Conservation (phyloP, 805 yeast genomes). For the Schizosaccharomyces japonicus region DNA sequence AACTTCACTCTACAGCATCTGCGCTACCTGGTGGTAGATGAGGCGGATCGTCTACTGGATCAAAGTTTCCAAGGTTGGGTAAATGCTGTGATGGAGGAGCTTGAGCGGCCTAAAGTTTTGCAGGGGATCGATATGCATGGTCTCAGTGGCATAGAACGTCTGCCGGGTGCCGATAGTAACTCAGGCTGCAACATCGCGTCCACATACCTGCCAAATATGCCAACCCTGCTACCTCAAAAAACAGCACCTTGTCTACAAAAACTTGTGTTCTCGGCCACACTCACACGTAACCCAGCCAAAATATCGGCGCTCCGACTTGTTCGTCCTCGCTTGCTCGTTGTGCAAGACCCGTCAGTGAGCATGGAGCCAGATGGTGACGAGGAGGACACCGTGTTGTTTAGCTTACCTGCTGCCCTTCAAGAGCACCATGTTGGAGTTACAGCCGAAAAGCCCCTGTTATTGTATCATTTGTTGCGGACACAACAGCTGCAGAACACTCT, state of each 20-base stretch:
- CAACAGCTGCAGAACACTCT: conserved; percentile 20
- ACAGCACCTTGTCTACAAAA: conserved; percentile 24
- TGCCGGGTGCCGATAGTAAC: too few relatives aligned
- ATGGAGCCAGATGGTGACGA: conserved; percentile 8
- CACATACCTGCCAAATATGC: neutral
- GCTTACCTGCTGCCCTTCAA: conserved; percentile 17
- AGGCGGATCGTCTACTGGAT: conserved; percentile 82
- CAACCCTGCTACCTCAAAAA: neutral
- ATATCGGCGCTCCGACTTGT: conserved; percentile 44
- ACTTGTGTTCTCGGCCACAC: conserved; percentile 73
- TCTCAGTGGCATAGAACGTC: neutral
- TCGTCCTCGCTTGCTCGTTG: conserved; percentile 50
- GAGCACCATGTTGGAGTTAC: conserved; percentile 17
- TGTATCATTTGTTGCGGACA: conserved; percentile 29
- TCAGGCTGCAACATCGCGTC: neutral
- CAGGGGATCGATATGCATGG: neutral
- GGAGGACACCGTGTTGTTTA: conserved; percentile 14
- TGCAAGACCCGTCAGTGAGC: conserved; percentile 24
- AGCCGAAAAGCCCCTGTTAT: conserved; percentile 45
- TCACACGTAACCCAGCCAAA: conserved; percentile 80
- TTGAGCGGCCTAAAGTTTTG: conserved; percentile 7
- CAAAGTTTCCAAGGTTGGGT: conserved; percentile 92
- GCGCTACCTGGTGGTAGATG: conserved; percentile 78
- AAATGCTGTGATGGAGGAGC: conserved; percentile 18
- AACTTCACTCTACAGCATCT: conserved; percentile 64